Evolutionary conservation across 805 yeast genomes (phyloP).

Genomic region (Kazachstania martiniae): DNA sequence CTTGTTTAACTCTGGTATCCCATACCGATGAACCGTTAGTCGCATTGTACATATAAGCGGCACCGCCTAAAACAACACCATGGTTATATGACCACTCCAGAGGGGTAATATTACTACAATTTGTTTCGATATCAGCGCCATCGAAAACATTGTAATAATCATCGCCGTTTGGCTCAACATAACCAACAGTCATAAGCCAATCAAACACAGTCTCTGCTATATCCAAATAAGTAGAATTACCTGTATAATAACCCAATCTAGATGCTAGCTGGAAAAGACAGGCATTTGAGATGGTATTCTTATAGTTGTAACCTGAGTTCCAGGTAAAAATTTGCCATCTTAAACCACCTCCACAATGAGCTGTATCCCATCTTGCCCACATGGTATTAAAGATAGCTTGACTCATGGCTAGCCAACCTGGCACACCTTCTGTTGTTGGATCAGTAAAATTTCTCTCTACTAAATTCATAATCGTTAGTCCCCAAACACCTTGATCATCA

Average conservation of each 20-base stretch:
- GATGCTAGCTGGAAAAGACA: slow-evolving; percentile 54
- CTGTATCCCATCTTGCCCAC: slow-evolving; percentile 47
- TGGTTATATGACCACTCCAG: slow-evolving; percentile 62
- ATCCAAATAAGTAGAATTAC: slow-evolving; percentile 39
- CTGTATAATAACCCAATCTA: slow-evolving; percentile 48
- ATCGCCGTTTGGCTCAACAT: slow-evolving; percentile 40
- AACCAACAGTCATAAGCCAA: slow-evolving; percentile 44
- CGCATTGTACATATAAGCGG: slow-evolving; percentile 56
- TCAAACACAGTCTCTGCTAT: slow-evolving; percentile 46
- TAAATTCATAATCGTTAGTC: slow-evolving; percentile 50
- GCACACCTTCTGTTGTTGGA: slow-evolving; percentile 29
- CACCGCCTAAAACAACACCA: slow-evolving; percentile 56
- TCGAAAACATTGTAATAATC: slow-evolving; percentile 62
- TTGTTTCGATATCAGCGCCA: slow-evolving; percentile 46
- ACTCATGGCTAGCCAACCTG: slow-evolving; percentile 45
- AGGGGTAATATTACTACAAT: slow-evolving; percentile 51
- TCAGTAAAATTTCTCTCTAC: slow-evolving; percentile 47
- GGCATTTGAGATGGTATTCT: slow-evolving; percentile 56
- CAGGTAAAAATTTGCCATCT: slow-evolving; percentile 61
- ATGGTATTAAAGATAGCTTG: slow-evolving; percentile 50
- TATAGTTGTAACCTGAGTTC: slow-evolving; percentile 52
- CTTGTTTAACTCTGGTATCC: slow-evolving; percentile 36
- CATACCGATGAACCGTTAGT: slow-evolving; percentile 42
- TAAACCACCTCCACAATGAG: slow-evolving; percentile 49
- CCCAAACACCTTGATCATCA: slow-evolving; percentile 68